Evolutionary conservation across 306 rosid genomes (phyloP), one percentile per base, ranked within the genome.

Genomic region (Benincasa hispida): DNA sequence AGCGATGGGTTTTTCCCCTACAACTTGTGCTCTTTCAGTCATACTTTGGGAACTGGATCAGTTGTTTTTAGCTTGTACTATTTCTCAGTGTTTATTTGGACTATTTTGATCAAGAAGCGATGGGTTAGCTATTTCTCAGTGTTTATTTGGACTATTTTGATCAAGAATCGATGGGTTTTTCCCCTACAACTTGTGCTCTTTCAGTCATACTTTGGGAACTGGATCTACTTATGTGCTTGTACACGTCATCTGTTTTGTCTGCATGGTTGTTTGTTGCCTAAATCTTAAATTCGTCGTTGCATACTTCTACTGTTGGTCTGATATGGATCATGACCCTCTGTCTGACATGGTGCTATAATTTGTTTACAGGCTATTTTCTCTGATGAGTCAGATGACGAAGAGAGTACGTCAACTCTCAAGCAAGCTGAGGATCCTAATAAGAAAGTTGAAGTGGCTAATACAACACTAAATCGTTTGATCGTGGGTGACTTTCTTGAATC

Each of bases 401-500:
- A 79, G 77, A 90, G 87, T 53, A 84, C 80, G 78, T 42, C 88
- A 76, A 69, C 65, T 86, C 72, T 80, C 41, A 75, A 73, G 41
- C 87, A 74, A 86, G 82, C 79, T 73, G 96, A 86, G 37, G 74
- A 95, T 84, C 97, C 86, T 61, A 92, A 86, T 76, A 94, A 90
- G 85, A 92, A 92, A 84, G 89, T 83, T 66, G 99, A 92, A 80
- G 96, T 90, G 75, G 98, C 90, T 74, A 95, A 85, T 82, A 87
- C 91, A 50, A 85, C 97, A 72, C 78, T 95, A 77, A 95, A 87
- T 81, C 93, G 96, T 63, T 86, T 95, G 87, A 87, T 92, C 74
- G 99, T 98, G 32, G 98, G 99, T 15, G 97, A 95, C 85, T 95
- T 95, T 84, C 81, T 95, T 85, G 93, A 95, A 82, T 92, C 98